Evolutionary conservation across 257 asterid species (phyloP).

Genomic region (Lycium ferocissimum): DNA sequence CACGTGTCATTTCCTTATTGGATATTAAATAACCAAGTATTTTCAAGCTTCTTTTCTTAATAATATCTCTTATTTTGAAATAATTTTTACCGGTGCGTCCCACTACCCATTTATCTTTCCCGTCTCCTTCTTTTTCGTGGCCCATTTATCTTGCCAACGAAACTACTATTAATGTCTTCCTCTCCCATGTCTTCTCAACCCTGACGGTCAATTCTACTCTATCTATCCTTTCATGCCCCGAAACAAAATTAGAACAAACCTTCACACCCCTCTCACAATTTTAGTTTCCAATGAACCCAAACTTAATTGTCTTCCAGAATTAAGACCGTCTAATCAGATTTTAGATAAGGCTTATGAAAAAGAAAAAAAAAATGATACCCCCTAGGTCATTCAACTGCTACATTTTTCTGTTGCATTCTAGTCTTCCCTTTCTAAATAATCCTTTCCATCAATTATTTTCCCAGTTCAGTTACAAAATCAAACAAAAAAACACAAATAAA

Average conservation of each 20-base stretch:
- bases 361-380: neutral
- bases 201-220: too few species aligned
- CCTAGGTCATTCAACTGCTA: conserved; percentile 10
- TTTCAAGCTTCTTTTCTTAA: too few species aligned
- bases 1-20: too few species aligned
- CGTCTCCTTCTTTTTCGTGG: too few species aligned
- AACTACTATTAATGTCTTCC: neutral
- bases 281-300: neutral
- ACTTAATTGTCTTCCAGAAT: neutral
- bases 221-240: too few species aligned
- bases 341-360: neutral
- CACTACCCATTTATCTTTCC: too few species aligned
- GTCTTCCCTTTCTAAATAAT: neutral
- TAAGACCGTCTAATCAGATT: neutral
- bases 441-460: neutral
- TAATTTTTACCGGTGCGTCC: too few species aligned
- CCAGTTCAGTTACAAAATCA: neutral
- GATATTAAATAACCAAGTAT: too few species aligned
- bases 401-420: conserved; percentile 1
- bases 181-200: too few species aligned
- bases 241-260: neutral
- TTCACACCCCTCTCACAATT: neutral
- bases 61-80: too few species aligned
- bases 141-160: neutral
- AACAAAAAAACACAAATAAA: neutral